These are phyloP conservation scores for Starmerella apis DNA, from an alignment of 805 yeast genomes.

Conservation along the genomic window DNA sequence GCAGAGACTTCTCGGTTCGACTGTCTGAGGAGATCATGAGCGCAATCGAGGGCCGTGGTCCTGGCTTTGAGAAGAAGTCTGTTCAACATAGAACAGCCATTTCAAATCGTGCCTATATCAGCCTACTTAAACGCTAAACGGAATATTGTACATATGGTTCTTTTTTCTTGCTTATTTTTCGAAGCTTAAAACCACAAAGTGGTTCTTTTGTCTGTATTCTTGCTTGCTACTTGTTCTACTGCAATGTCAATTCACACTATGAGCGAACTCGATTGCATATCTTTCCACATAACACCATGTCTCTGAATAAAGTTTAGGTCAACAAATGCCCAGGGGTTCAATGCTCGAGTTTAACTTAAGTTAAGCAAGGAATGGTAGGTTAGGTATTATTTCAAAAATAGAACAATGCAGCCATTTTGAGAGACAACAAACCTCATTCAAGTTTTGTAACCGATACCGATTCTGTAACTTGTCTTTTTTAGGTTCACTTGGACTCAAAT, in stretches of 20 bases:
- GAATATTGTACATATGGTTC: slow-evolving; percentile 4
- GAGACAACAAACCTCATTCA: neutral
- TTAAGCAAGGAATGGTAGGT: neutral
- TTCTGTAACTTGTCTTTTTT: no score
- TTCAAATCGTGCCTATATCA: slow-evolving; percentile 46
- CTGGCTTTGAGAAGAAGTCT: slow-evolving; percentile 74
- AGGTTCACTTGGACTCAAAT: no score
- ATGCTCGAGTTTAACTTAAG: neutral
- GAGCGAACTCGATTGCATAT: neutral
- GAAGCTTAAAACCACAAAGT: neutral
- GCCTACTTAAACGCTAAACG: slow-evolving; percentile 13
- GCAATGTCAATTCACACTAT: neutral
- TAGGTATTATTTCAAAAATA: neutral
- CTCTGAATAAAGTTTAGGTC: neutral
- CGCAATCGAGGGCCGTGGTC: slow-evolving; percentile 65
- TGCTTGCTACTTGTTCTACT: no score
- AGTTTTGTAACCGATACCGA: no score
- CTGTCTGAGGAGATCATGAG: slow-evolving; percentile 79
- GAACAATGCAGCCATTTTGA: no score
- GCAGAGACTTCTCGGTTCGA: slow-evolving; percentile 75
- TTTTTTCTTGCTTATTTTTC: no score
- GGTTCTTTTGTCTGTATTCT: no score
- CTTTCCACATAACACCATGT: neutral
- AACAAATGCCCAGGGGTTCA: neutral
- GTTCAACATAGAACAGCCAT: slow-evolving; percentile 79